Percentiles rank a stretch among this genome's conserved stretches.
These are phyloP conservation scores for Capsicum rhomboideum DNA, from an alignment of 257 asterid species.

Conservation along the genomic window DNA sequence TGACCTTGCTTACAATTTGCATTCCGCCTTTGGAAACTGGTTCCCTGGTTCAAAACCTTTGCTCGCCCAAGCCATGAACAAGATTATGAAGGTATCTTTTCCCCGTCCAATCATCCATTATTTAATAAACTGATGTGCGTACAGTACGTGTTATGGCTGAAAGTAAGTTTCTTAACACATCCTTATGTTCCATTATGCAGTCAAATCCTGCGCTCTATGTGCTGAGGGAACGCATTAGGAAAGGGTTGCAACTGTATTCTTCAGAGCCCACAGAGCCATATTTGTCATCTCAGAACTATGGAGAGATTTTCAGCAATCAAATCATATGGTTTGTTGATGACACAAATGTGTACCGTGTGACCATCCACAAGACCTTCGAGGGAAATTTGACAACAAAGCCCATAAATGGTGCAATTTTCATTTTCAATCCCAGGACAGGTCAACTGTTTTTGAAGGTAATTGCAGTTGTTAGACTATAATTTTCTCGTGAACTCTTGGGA, in stretches of 20 bases:
- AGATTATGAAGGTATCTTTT: constrained; percentile 88
- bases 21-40: constrained; percentile 99
- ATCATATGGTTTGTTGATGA: constrained; percentile 99
- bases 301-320: constrained; percentile 98
- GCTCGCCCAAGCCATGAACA: constrained; percentile 99
- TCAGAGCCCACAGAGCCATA: constrained; percentile 99
- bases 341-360: constrained; percentile 95
- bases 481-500: background rate
- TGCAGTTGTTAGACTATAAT: background rate
- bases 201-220: constrained; percentile 97
- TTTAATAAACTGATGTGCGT: background rate
- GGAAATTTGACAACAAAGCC: constrained; percentile 98
- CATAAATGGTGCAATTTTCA: constrained; percentile 94
- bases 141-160: background rate
- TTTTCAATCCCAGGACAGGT: constrained; percentile 95
- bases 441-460: constrained; percentile 85
- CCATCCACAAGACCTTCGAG: constrained; percentile 95
- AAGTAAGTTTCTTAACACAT: background rate
- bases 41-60: constrained; percentile 99
- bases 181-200: constrained; percentile 28
- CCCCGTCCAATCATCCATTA: background rate
- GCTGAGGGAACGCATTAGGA: constrained; percentile 87
- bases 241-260: constrained; percentile 94
- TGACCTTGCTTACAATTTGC: constrained; percentile 93
- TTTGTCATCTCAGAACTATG: constrained; percentile 94